Percentiles rank a stretch among this genome's conserved stretches.
Conservation (phyloP, 768 basidiomycete genomes). For the Lentinus tigrinus region DNA sequence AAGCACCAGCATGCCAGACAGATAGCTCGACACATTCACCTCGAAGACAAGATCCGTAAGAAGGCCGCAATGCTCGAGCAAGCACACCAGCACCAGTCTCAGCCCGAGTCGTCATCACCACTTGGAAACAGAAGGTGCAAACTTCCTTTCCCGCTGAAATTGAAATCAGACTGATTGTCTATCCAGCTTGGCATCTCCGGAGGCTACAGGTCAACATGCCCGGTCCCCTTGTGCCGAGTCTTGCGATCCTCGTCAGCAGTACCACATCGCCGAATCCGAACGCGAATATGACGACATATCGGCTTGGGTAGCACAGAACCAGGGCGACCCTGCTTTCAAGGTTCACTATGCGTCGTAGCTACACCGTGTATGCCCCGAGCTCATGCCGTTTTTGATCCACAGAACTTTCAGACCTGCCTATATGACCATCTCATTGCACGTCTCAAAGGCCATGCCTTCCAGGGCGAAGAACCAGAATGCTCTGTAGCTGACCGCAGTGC, state of each 20-base stretch:
- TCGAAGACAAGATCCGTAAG: constrained; percentile 19
- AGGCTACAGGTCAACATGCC: too few relatives aligned
- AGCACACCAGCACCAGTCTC: neutral
- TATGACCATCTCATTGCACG: constrained; percentile 26
- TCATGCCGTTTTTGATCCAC: too few relatives aligned
- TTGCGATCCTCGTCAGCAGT: neutral
- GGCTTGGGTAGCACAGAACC: neutral
- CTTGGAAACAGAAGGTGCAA: too few relatives aligned
- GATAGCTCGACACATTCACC: constrained; percentile 28
- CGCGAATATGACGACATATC: neutral
- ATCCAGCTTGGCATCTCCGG: too few relatives aligned
- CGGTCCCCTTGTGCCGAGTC: neutral
- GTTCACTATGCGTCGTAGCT: too few relatives aligned
- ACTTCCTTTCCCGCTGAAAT: too few relatives aligned
- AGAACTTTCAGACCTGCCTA: too few relatives aligned
- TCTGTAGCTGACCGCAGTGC: constrained; percentile 5
- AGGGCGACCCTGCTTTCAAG: neutral
- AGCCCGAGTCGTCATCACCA: too few relatives aligned
- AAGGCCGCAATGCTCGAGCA: neutral
- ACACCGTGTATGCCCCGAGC: too few relatives aligned
- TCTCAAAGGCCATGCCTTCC: constrained; percentile 20
- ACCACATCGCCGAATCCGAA: neutral
- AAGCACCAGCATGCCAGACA: constrained; percentile 30
- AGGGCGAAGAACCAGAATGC: constrained; percentile 29
- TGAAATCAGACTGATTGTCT: too few relatives aligned